These are phyloP conservation scores for Beauveria medogensis DNA, from an alignment of 2,329 filamentous ascomycete species.

Conservation along the genomic window DNA sequence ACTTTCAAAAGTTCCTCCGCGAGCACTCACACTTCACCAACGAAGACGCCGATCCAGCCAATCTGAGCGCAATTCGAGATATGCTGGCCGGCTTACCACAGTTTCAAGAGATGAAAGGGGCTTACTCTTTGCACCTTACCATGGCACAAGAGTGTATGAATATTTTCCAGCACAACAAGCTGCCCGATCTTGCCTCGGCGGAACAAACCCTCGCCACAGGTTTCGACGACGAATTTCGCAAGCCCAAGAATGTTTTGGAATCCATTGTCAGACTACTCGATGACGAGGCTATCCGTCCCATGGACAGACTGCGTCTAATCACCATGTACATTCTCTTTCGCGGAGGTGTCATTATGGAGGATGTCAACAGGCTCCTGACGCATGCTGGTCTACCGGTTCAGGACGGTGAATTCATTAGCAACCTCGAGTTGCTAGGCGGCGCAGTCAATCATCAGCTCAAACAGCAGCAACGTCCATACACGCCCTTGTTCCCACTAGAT, in stretches of 20 bases:
- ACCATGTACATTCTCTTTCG: slow-evolving; percentile 80
- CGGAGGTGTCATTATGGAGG: slow-evolving; percentile 74
- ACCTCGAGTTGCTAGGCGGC: slow-evolving; percentile 75
- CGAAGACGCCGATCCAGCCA: slow-evolving; percentile 59
- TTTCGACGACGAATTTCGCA: slow-evolving; percentile 83
- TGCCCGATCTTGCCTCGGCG: slow-evolving; percentile 76
- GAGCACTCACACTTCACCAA: slow-evolving; percentile 91
- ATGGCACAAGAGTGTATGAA: slow-evolving; percentile 99
- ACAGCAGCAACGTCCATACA: slow-evolving; percentile 58
- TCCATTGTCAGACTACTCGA: slow-evolving; percentile 83
- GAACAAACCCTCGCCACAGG: slow-evolving; percentile 92
- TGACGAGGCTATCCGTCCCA: slow-evolving; percentile 61
- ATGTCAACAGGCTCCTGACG: slow-evolving; percentile 74
- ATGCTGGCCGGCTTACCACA: slow-evolving; percentile 94
- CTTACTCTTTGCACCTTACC: slow-evolving; percentile 85
- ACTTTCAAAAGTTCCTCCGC: slow-evolving; percentile 86
- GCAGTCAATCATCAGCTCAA: slow-evolving; percentile 63
- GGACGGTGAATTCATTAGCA: slow-evolving; percentile 65
- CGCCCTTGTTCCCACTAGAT: slow-evolving; percentile 66
- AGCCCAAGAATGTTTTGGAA: slow-evolving; percentile 81
- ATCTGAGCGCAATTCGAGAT: slow-evolving; percentile 85
- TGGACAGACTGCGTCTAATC: slow-evolving; percentile 77
- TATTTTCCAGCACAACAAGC: slow-evolving; percentile 74
- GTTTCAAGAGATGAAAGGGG: slow-evolving; percentile 91
- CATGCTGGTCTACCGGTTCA: slow-evolving; percentile 72